These are phyloP conservation scores for Leccinum fibrillosum DNA, from an alignment of 768 basidiomycete species.

Conservation along the genomic window DNA sequence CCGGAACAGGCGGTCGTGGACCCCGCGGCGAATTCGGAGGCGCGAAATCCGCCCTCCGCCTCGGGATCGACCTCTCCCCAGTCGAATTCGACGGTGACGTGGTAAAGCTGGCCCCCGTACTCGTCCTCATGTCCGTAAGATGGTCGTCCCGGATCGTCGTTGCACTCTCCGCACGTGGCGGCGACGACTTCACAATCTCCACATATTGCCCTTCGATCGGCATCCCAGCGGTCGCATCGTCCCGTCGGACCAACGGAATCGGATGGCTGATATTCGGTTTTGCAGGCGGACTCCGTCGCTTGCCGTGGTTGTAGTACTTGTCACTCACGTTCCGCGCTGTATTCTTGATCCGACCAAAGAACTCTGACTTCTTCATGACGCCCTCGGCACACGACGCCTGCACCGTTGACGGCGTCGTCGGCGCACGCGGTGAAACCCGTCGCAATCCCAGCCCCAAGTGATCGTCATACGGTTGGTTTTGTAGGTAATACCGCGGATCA, in stretches of 20 bases:
- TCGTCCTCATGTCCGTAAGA: conserved; percentile 29
- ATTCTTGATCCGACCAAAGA: conserved; percentile 57
- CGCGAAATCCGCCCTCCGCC: conserved; percentile 65
- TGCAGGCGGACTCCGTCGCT: conserved; percentile 34
- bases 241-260: conserved; percentile 34
- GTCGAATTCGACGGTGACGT: conserved; percentile 67
- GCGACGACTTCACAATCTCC: conserved; percentile 23
- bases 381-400: conserved; percentile 40
- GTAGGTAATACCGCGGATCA: conserved; percentile 15
- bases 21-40: conserved; percentile 50
- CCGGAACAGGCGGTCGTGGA: conserved; percentile 21
- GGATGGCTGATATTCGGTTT: conserved; percentile 62
- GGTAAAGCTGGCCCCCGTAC: conserved; percentile 44
- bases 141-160: conserved; percentile 42
- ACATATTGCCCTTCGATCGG: conserved; percentile 35
- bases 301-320: conserved; percentile 36
- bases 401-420: conserved; percentile 36
- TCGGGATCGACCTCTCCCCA: conserved; percentile 61
- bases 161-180: conserved; percentile 18
- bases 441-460: conserved; percentile 45
- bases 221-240: conserved; percentile 12
- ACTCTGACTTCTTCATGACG: conserved; percentile 69
- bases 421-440: conserved; percentile 46
- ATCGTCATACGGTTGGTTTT: conserved; percentile 16
- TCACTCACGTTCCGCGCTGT: conserved; percentile 70